Evolutionary conservation across 352 stramenopile genomes (phyloP), one percentile per base, ranked within the genome.

Genomic region (Pythium brassicae): DNA sequence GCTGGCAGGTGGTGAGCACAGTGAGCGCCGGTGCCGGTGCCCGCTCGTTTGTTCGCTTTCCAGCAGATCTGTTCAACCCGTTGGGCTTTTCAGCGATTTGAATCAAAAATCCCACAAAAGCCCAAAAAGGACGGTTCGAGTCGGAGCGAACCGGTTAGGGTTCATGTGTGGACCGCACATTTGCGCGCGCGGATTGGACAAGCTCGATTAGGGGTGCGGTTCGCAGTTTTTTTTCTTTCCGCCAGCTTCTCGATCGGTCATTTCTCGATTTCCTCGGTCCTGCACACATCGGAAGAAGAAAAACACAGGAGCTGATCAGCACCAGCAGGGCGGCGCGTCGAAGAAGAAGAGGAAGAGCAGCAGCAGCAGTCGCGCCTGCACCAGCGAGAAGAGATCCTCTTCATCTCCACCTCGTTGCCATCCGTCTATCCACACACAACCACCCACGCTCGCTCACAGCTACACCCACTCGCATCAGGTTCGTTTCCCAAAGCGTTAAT

Each of bases 261-360:
- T 69, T 75, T 72, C 60, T 29, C 68, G 74, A 76, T 76, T 76
- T 76, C 65, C 68, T 76, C 68, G 57, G 61, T 68, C 40, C 50
- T 46, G 44, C 59, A 57, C 61, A 63, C 49, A 53, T 43, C 27
- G 15, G 27, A 40, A 37, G 47, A 60, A 67, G 57, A 64, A 27
- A 50, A 40, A 27, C 46, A 53, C 20, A 19, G 46, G 22, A 45
- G 22, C 29, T n/a, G 12, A 47, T 22, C 44, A 49, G 25, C 17
- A 29, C 19, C 52, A 39, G 34, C 44, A 57, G 14, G 44, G 20
- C 3, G 45, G 25, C 35, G 32, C 32, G 32, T 37, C 32, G 8
- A 7, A 37, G 32, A 37, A 37, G 32, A 37, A 35, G 29, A 35
- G 29, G 9, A 37, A n/a, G n/a, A n/a, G n/a, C n/a, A n/a, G n/a